Evolutionary conservation across 441 rosid genomes (phyloP).

Genomic region (Gossypium davidsonii): DNA sequence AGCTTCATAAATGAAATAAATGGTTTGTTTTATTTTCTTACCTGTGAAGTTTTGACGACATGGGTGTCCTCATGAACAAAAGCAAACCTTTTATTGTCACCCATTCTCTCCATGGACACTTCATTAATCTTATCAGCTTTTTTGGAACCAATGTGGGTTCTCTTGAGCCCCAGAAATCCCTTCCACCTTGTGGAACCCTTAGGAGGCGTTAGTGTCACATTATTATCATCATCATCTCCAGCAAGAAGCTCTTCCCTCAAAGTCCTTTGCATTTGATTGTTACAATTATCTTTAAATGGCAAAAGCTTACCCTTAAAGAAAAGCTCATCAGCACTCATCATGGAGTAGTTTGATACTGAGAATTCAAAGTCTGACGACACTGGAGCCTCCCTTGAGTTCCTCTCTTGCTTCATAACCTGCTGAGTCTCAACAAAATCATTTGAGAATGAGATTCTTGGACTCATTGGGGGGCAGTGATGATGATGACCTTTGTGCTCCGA

Average conservation of each 20-base stretch:
- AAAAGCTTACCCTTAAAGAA: constrained; percentile 79
- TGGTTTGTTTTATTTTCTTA: constrained; percentile 10
- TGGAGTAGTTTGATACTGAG: constrained; percentile 64
- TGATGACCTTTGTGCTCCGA: constrained; percentile 40
- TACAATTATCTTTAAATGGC: constrained; percentile 56
- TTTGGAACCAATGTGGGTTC: constrained; percentile 63
- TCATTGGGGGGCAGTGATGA: constrained; percentile 38
- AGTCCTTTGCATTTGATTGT: constrained; percentile 56
- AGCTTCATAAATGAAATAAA: neutral
- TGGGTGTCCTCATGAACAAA: constrained; percentile 31
- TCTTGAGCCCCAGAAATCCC: constrained; percentile 68
- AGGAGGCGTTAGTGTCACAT: constrained; percentile 44
- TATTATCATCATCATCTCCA: constrained; percentile 41
- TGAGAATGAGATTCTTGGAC: constrained; percentile 86
- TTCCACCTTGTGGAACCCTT: constrained; percentile 72
- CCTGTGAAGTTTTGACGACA: constrained; percentile 48
- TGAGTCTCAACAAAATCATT: constrained; percentile 69
- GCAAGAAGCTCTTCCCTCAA: constrained; percentile 81
- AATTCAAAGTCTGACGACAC: constrained; percentile 77
- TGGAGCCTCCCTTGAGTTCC: constrained; percentile 34
- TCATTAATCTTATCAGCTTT: constrained; percentile 32
- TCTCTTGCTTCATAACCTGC: constrained; percentile 46
- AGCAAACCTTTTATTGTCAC: constrained; percentile 33
- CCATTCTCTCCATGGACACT: constrained; percentile 21
- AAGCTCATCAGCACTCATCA: constrained; percentile 95